Evolutionary conservation across 176 grass and related monocot genomes (phyloP).

Genomic region (Tillandsia leiboldiana): DNA sequence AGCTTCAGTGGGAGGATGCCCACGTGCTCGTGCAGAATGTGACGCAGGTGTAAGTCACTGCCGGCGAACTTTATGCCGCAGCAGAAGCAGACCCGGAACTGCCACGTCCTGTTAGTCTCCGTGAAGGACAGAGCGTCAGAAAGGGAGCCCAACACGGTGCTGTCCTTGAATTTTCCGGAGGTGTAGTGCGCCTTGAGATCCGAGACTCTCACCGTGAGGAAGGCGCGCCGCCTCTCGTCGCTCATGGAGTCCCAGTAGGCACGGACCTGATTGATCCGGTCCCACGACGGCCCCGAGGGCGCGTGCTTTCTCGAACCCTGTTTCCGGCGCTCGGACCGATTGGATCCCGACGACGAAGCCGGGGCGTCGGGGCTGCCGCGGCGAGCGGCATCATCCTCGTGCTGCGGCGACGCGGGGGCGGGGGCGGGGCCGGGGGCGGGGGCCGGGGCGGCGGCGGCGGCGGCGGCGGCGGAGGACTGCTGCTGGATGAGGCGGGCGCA

Average conservation of each 20-base stretch:
- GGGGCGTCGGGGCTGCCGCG: constrained; percentile 38
- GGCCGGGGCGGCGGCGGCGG: neutral
- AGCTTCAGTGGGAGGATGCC: constrained; percentile 23
- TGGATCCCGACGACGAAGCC: constrained; percentile 1
- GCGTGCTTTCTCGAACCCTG: constrained; percentile 36
- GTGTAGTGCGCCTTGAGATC: constrained; percentile 52
- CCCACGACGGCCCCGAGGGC: constrained; percentile 10
- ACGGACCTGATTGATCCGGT: constrained; percentile 57
- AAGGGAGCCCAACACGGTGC: constrained; percentile 20
- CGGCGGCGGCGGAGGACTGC: constrained; percentile 2
- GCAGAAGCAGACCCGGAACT: constrained; percentile 54
- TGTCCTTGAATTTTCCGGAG: constrained; percentile 26
- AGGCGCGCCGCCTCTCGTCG: constrained; percentile 27
- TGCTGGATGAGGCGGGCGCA: constrained; percentile 52
- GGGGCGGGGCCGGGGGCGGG: no score
- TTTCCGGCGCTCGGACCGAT: constrained; percentile 51
- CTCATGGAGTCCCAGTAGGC: constrained; percentile 55
- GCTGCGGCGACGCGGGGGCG: constrained; percentile 6
- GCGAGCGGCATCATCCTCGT: constrained; percentile 44
- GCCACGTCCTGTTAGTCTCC: constrained; percentile 35
- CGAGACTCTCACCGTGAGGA: constrained; percentile 42
- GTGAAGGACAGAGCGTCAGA: constrained; percentile 44
- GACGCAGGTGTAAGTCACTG: constrained; percentile 25
- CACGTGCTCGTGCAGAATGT: constrained; percentile 42
- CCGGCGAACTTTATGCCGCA: constrained; percentile 46